Percentiles rank a stretch among this genome's conserved stretches.
These are phyloP conservation scores for Hypericum androsaemum DNA, from an alignment of 345 rosid species.

Conservation along the genomic window DNA sequence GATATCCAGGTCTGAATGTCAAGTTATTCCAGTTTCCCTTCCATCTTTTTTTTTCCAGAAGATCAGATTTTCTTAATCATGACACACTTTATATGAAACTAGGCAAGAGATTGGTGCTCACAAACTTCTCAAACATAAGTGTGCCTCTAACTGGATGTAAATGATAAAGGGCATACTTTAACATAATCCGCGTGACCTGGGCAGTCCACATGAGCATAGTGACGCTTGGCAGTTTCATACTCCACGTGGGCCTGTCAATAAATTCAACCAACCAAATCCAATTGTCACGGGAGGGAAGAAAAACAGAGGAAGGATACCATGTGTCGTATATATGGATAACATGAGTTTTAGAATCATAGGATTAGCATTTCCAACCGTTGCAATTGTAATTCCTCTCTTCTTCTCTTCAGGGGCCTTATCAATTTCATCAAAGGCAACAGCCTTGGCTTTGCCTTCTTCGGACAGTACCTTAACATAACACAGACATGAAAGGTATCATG, in stretches of 20 bases:
- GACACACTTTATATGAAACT: too few species aligned
- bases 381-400: slow-evolving; percentile 97
- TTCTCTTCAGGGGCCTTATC: slow-evolving; percentile 99
- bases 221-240: slow-evolving; percentile 84
- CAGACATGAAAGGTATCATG: too few species aligned
- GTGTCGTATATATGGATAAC: neutral
- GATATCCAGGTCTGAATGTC: too few species aligned
- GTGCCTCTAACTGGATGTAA: neutral
- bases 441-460: slow-evolving; percentile 96
- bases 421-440: slow-evolving; percentile 94
- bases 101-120: too few species aligned
- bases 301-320: neutral
- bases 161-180: slow-evolving; percentile 40
- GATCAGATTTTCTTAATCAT: too few species aligned
- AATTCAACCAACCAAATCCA: slow-evolving; percentile 1
- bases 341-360: neutral
- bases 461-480: slow-evolving; percentile 62
- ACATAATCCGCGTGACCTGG: slow-evolving; percentile 99
- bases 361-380: slow-evolving; percentile 46
- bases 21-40: too few species aligned
- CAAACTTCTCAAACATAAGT: too few species aligned
- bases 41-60: too few species aligned
- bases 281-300: neutral
- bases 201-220: slow-evolving; percentile 92
- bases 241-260: slow-evolving; percentile 87